A percentile compares a stretch with the other conserved stretches of the same genome.
phyloP scores from a whole-genome alignment of 2,329 filamentous ascomycete genomes.

The Nothomitra cinnamomea region DNA sequence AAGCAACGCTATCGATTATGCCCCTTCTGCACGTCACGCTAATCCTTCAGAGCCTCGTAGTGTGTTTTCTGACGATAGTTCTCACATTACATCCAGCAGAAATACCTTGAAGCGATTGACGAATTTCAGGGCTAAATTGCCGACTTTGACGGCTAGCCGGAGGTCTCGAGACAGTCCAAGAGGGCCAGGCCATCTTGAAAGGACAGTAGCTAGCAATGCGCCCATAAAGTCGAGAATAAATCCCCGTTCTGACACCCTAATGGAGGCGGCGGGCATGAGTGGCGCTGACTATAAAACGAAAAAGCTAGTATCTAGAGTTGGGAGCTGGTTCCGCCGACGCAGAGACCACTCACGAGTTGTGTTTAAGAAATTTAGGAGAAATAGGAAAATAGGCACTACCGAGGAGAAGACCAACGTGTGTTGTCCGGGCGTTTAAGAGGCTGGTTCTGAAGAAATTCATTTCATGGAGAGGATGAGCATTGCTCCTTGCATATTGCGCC shows the following conservation, averaged over 20 bases:
- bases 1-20: background rate
- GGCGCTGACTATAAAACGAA: background rate
- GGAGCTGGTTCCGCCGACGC: constrained; percentile 1
- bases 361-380: background rate
- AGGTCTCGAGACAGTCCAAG: background rate
- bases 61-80: constrained; percentile 3
- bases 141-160: background rate
- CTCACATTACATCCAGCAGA: background rate
- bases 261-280: background rate
- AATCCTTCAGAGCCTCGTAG: constrained; percentile 2
- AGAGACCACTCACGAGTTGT: background rate
- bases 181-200: background rate
- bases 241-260: too few species aligned
- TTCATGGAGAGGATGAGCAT: too few species aligned
- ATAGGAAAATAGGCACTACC: background rate
- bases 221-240: background rate
- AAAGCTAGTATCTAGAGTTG: background rate
- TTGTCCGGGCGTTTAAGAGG: background rate
- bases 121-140: background rate
- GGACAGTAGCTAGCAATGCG: background rate
- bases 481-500: background rate
- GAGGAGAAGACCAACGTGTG: background rate
- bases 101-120: background rate
- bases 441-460: too few species aligned
- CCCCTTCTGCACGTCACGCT: background rate